Conservation (phyloP, 2,329 filamentous ascomycete species). For the Calonectria montana region DNA sequence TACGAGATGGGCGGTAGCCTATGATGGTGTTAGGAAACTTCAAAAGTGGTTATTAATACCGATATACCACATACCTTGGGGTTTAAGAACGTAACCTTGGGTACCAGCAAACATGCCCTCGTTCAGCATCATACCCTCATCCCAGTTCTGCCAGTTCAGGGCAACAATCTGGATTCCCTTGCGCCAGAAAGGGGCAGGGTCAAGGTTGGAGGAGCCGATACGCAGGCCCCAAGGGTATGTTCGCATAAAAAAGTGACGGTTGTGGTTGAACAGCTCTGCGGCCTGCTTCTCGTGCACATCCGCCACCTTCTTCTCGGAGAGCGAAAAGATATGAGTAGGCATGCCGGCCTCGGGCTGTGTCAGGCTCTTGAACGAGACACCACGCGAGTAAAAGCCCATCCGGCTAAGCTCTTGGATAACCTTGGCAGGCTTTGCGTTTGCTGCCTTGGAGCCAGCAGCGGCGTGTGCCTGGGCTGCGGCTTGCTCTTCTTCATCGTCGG, state of each 20-base stretch:
- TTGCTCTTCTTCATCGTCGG: slow-evolving; percentile 50
- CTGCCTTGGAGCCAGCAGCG: slow-evolving; percentile 41
- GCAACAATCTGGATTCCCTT: slow-evolving; percentile 92
- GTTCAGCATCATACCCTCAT: slow-evolving; percentile 96
- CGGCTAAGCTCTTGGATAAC: slow-evolving; percentile 80
- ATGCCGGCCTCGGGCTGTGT: slow-evolving; percentile 76
- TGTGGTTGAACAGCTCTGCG: slow-evolving; percentile 78
- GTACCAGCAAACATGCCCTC: slow-evolving; percentile 90
- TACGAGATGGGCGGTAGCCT: slow-evolving; percentile 48
- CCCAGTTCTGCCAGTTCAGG: slow-evolving; percentile 92
- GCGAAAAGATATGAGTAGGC: slow-evolving; percentile 76
- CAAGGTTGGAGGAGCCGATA: slow-evolving; percentile 86
- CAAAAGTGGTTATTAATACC: no score
- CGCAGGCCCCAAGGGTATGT: slow-evolving; percentile 88
- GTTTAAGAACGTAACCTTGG: slow-evolving; percentile 89
- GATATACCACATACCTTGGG: slow-evolving; percentile 63
- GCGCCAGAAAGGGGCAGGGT: slow-evolving; percentile 87
- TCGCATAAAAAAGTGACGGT: slow-evolving; percentile 84
- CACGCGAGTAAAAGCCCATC: slow-evolving; percentile 85
- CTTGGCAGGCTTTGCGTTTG: slow-evolving; percentile 70
- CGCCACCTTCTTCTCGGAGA: slow-evolving; percentile 73
- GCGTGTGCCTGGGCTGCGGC: slow-evolving; percentile 59
- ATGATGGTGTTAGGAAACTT: slow-evolving; percentile 6
- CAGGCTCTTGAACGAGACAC: slow-evolving; percentile 84
- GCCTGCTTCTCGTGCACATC: slow-evolving; percentile 64